Conservation (phyloP, 495 filamentous ascomycete genomes). For the Penicillium cosmopolitanum region DNA sequence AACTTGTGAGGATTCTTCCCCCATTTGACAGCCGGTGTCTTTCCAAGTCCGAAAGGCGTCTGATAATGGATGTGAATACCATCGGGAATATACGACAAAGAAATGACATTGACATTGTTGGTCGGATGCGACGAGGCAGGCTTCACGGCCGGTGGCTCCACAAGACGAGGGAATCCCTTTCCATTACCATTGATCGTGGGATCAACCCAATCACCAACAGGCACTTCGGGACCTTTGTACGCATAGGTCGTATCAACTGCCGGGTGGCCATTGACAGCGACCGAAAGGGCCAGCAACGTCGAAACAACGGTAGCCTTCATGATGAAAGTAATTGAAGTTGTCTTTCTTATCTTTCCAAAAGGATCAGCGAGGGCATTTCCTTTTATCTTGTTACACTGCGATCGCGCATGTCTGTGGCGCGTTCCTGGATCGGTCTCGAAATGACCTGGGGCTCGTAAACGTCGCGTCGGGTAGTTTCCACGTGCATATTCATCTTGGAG, state of each 20-base stretch:
- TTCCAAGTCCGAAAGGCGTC: constrained; percentile 55
- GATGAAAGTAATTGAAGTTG: constrained; percentile 6
- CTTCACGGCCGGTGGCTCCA: constrained; percentile 58
- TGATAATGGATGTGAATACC: constrained; percentile 59
- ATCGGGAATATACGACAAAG: constrained; percentile 49
- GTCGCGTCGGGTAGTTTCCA: background rate
- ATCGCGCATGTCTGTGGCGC: background rate
- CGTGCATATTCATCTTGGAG: background rate
- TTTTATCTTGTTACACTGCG: constrained; percentile 9
- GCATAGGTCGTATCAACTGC: constrained; percentile 43
- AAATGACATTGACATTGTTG: constrained; percentile 60
- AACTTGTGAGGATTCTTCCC: constrained; percentile 36
- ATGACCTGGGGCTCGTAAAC: background rate
- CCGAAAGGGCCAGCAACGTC: constrained; percentile 22
- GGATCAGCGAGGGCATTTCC: background rate
- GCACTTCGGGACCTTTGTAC: constrained; percentile 52
- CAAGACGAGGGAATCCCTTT: constrained; percentile 54
- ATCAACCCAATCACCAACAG: constrained; percentile 56
- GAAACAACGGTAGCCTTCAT: constrained; percentile 31
- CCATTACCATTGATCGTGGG: constrained; percentile 54
- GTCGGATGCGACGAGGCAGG: constrained; percentile 41
- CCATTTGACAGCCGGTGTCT: constrained; percentile 44
- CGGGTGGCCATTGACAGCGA: constrained; percentile 31
- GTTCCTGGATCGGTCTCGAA: background rate
- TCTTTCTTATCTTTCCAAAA: background rate